Evolutionary conservation across 2,329 filamentous ascomycete genomes (phyloP).

Genomic region (Alternaria brassicicola): DNA sequence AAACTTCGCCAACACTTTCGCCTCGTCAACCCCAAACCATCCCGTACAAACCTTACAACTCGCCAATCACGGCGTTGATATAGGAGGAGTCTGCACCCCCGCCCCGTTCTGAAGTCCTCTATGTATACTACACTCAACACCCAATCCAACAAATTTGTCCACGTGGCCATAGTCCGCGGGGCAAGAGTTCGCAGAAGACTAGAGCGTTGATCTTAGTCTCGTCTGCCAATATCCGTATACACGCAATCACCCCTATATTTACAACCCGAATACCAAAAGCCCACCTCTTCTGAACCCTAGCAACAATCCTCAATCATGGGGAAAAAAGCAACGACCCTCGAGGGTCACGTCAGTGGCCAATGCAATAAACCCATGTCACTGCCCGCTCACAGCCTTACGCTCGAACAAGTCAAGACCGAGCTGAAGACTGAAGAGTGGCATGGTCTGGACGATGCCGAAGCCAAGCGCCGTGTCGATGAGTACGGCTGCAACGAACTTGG

Average conservation of each 20-base stretch:
- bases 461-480: slow-evolving; percentile 62
- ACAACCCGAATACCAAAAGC: not conserved
- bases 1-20: not conserved
- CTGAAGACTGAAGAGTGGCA: slow-evolving; percentile 69
- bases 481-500: slow-evolving; percentile 75
- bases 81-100: slow-evolving; percentile 38
- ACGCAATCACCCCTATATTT: not conserved
- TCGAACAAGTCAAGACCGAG: slow-evolving; percentile 59
- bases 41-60: slow-evolving; percentile 2
- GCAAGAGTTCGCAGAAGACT: slow-evolving; percentile 28
- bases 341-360: slow-evolving; percentile 49
- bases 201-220: slow-evolving; percentile 9
- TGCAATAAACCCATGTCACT: slow-evolving; percentile 60
- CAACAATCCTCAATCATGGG: slow-evolving; percentile 24
- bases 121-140: slow-evolving; percentile 29
- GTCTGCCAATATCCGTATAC: not conserved
- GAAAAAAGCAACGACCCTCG: slow-evolving; percentile 23
- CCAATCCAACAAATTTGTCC: slow-evolving; percentile 28
- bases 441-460: slow-evolving; percentile 67
- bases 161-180: slow-evolving; percentile 21
- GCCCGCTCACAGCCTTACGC: slow-evolving; percentile 66
- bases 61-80: slow-evolving; percentile 35
- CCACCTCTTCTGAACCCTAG: not conserved
- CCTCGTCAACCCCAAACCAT: not conserved
- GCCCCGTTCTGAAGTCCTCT: slow-evolving; percentile 37